These are phyloP conservation scores for Nitzschia putrida DNA, from an alignment of 108 stramenopile genomes.

Conservation along the genomic window DNA sequence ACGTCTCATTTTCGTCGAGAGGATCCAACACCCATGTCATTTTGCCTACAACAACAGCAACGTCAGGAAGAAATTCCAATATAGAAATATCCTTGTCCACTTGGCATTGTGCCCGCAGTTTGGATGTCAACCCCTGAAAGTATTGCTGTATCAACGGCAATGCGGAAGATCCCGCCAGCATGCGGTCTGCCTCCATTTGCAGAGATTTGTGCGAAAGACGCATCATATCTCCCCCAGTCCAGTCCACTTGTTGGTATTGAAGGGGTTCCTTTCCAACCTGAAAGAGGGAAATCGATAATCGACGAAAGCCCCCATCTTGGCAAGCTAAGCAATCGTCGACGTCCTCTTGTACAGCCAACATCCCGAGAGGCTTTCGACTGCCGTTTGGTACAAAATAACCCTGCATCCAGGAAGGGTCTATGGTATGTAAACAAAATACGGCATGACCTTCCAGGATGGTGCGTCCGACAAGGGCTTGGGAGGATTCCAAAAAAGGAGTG, in stretches of 20 bases:
- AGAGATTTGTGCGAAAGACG: constrained; percentile 26
- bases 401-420: constrained; percentile 73
- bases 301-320: constrained; percentile 75
- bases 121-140: constrained; percentile 32
- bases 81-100: constrained; percentile 21
- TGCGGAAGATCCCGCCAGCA: constrained; percentile 43
- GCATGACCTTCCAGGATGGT: constrained; percentile 41
- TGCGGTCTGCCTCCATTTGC: constrained; percentile 31
- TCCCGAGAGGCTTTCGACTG: constrained; percentile 53
- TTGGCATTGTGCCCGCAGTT: constrained; percentile 16
- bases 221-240: constrained; percentile 87
- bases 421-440: constrained; percentile 63
- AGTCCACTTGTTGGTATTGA: constrained; percentile 36
- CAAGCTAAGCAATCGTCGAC: constrained; percentile 77
- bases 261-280: constrained; percentile 4
- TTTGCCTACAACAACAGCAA: constrained; percentile 49
- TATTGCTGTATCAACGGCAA: constrained; percentile 32
- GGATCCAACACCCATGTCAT: constrained; percentile 27
- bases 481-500: neutral
- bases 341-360: constrained; percentile 64
- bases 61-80: constrained; percentile 47
- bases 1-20: neutral
- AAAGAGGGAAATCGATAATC: constrained; percentile 55
- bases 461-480: neutral
- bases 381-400: constrained; percentile 60